Base-by-base conservation (phyloP, 345 rosid species). In the Anacardium occidentale region DNA sequence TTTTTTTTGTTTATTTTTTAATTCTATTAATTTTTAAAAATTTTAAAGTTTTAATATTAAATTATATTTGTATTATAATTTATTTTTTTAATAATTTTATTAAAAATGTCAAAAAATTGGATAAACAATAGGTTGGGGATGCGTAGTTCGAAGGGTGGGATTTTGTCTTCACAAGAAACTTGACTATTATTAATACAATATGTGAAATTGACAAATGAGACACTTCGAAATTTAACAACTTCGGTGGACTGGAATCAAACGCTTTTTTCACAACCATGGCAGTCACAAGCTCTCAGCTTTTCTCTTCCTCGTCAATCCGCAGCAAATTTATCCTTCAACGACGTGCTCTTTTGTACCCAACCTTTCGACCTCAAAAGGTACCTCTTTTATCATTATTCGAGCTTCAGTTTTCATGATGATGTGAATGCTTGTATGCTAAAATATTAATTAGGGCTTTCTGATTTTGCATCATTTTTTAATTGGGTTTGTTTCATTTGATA, bases 301-400 rank as follows among this genome's bases (percentile, higher is more conserved):
- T 80, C 5, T 87, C 85, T 71, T 86, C 79, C 83, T 83, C 93
- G 37, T 80, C 93, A 59, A 76, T 86, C 80, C 72, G 82, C 73
- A 89, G 88, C 75, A 85, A 72, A 62, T 70, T 83, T 34, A 81
- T 48, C 50, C 81, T 85, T 57, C 87, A 57, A 24, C 84, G 32
- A n/a, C 83, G 81, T 66, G 79, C 81, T 34, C 22, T 59, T 64
- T 60, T 78, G 17, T 48, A 51, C 64, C 85, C 74, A 34, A 74
- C 50, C 69, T 10, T 62, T 73, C 89, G 82, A 63, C 81, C 64
- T 65, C 79, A 60, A 75, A 85, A 17, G 94, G 96, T 92, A 75
- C 55, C 10, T 17, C 29, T 25, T 6, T 67, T 63, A 37, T 37
- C 42, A 37, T 37, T 37, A 6, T 5, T 37, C 42, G 6, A 0